phyloP scores from a whole-genome alignment of 78 protist genomes.

The Polysphondylium violaceum region DNA sequence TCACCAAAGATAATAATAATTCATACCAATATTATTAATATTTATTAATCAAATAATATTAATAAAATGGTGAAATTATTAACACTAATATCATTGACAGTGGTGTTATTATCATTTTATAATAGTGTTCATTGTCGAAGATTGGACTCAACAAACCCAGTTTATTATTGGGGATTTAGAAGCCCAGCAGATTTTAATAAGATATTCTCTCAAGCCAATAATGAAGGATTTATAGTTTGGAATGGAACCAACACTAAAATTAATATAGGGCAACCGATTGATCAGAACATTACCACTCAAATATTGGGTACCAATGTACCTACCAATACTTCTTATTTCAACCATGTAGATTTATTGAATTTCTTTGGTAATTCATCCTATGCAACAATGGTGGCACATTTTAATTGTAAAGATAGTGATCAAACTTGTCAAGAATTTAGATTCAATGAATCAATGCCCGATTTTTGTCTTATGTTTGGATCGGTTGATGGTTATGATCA shows the following conservation, averaged over 20 bases:
- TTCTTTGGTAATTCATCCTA: neutral
- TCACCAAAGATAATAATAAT: no score
- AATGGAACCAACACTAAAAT: neutral
- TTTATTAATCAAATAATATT: no score
- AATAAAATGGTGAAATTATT: no score
- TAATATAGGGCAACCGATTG: neutral
- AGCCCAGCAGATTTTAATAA: neutral
- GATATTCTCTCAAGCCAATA: neutral
- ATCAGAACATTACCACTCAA: neutral
- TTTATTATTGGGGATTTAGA: neutral
- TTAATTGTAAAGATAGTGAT: neutral
- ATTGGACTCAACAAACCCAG: no score
- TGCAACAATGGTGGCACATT: constrained; percentile 7
- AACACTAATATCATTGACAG: no score
- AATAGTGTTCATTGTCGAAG: no score
- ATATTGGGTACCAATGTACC: constrained; percentile 1
- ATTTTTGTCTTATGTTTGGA: neutral
- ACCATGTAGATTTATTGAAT: neutral
- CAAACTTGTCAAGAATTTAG: constrained; percentile 1
- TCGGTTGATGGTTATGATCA: constrained; percentile 6
- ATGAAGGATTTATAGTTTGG: neutral
- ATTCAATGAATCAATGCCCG: neutral
- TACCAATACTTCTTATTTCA: constrained; percentile 1
- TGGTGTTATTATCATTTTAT: neutral
- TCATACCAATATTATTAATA: no score